Conservation (phyloP, 1,284 basidiomycete genomes). For the Meripilus lineatus region DNA sequence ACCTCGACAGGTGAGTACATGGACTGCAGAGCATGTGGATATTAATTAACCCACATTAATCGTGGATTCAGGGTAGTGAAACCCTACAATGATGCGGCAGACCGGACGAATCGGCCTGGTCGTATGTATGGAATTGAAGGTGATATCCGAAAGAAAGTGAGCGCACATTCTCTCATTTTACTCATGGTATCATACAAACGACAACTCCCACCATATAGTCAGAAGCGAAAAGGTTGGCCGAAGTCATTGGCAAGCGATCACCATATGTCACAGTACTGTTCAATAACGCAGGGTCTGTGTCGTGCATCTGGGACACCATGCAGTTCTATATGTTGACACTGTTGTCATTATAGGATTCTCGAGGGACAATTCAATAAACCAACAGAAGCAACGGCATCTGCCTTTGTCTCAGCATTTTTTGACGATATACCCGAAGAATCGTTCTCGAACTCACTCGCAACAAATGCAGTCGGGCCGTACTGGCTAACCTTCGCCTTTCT, state of each 20-base stretch:
- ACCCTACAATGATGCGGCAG: slow-evolving; percentile 36
- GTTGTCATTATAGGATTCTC: slow-evolving; percentile 7
- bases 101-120: slow-evolving; percentile 28
- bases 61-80: slow-evolving; percentile 20
- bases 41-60: neutral
- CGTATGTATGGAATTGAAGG: slow-evolving; percentile 39
- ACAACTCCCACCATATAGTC: slow-evolving; percentile 22
- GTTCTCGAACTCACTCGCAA: slow-evolving; percentile 34
- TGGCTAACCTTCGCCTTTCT: slow-evolving; percentile 50
- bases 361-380: slow-evolving; percentile 31
- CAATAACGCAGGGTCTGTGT: slow-evolving; percentile 33
- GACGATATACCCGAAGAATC: slow-evolving; percentile 34
- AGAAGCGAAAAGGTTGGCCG: slow-evolving; percentile 41
- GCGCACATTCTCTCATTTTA: slow-evolving; percentile 1
- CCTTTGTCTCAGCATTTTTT: slow-evolving; percentile 36
- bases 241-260: slow-evolving; percentile 35
- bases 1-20: slow-evolving; percentile 33
- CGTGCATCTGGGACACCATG: neutral
- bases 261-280: slow-evolving; percentile 40
- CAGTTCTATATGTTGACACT: neutral
- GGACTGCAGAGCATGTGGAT: neutral
- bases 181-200: neutral
- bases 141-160: slow-evolving; percentile 42
- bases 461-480: slow-evolving; percentile 44
- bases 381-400: slow-evolving; percentile 29